Percentiles rank a stretch among this genome's conserved stretches.
These are phyloP conservation scores for Nicotiana tabacum DNA, from an alignment of 257 asterid species.

Conservation along the genomic window DNA sequence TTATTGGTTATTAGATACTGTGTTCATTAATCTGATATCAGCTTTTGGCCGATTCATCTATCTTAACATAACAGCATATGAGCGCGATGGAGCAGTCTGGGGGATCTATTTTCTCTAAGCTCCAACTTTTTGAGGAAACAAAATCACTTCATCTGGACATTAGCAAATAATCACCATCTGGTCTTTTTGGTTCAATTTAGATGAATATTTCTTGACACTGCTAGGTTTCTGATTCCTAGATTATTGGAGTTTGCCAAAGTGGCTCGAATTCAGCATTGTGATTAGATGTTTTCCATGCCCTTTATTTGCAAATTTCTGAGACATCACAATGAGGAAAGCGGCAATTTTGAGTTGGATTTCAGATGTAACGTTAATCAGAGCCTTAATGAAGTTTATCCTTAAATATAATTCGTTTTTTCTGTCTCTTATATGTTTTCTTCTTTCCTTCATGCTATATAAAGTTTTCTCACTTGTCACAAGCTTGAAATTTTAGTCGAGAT, in stretches of 20 bases:
- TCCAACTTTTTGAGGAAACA: neutral
- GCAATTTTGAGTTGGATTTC: neutral
- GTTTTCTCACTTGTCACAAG: neutral
- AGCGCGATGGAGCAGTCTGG: neutral
- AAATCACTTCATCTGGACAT: neutral
- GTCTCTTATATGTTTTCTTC: neutral
- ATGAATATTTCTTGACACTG: neutral
- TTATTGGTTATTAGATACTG: constrained; percentile 51
- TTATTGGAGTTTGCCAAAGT: neutral
- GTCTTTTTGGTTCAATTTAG: neutral
- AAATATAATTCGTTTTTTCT: neutral
- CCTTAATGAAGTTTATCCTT: neutral
- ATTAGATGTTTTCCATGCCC: neutral
- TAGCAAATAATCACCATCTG: neutral
- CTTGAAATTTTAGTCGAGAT: neutral
- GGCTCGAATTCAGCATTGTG: neutral
- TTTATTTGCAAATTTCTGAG: neutral
- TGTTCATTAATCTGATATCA: neutral
- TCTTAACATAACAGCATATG: neutral
- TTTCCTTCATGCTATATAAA: neutral
- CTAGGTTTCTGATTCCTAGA: neutral
- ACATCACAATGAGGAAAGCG: neutral
- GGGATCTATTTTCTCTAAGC: neutral
- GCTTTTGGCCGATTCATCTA: neutral
- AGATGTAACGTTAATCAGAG: neutral